Conservation (phyloP, 2,329 filamentous ascomycete genomes). For the Curvularia lunata region DNA sequence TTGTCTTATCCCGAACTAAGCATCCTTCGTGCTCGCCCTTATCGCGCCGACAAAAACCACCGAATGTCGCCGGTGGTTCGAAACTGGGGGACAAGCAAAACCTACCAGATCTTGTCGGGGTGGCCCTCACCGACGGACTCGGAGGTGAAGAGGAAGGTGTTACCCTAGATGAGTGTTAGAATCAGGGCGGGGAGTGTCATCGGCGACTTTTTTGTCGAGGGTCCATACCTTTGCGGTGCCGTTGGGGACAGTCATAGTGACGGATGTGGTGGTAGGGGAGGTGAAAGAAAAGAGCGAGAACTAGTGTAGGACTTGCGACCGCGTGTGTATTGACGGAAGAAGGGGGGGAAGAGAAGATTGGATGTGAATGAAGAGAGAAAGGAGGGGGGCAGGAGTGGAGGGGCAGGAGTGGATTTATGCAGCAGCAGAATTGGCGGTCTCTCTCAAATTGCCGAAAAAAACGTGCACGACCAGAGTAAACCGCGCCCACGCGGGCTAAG, state of each 20-base stretch:
- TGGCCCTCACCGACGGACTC: slow-evolving; percentile 65
- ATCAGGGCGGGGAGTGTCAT: slow-evolving; percentile 2
- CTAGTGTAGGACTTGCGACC: slow-evolving; percentile 51
- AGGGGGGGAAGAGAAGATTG: slow-evolving; percentile 9
- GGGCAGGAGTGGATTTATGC: slow-evolving; percentile 43
- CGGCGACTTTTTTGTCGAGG: slow-evolving; percentile 1
- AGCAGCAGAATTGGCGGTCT: slow-evolving; percentile 24
- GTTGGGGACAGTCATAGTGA: slow-evolving; percentile 39
- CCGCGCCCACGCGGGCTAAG: slow-evolving; percentile 8
- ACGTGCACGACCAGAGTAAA: slow-evolving; percentile 25
- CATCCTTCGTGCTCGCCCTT: slow-evolving; percentile 3
- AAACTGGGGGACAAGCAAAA: slow-evolving; percentile 7
- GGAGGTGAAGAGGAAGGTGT: slow-evolving; percentile 57
- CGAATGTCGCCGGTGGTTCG: neutral
- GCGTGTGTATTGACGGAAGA: slow-evolving; percentile 28
- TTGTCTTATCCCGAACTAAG: slow-evolving; percentile 1
- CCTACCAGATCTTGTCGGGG: slow-evolving; percentile 89
- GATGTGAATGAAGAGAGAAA: slow-evolving; percentile 14
- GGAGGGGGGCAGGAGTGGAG: slow-evolving; percentile 17
- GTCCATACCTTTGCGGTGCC: slow-evolving; percentile 36
- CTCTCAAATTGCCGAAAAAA: slow-evolving; percentile 38
- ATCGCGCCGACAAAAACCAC: slow-evolving; percentile 1
- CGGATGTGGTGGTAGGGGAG: slow-evolving; percentile 17
- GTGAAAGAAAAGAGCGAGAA: slow-evolving; percentile 21
- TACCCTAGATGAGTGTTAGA: slow-evolving; percentile 35